phyloP scores from a whole-genome alignment of 1,139 yeast genomes.

The Suhomyces coccinellae region DNA sequence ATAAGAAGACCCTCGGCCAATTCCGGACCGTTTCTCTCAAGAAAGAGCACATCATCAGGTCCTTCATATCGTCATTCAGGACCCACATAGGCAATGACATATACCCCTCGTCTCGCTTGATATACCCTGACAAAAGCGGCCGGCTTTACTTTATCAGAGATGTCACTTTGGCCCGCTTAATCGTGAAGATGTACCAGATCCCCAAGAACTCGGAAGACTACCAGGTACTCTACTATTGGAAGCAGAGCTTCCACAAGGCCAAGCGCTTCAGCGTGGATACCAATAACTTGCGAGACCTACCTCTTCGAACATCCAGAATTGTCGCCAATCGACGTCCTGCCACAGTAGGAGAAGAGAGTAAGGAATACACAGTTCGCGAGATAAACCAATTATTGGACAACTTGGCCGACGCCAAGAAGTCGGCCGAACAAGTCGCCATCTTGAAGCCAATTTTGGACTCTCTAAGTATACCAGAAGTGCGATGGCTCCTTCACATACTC shows the following conservation, averaged over 20 bases:
- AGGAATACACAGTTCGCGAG: slow-evolving; percentile 45
- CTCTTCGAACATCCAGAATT: slow-evolving; percentile 34
- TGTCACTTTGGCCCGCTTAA: slow-evolving; percentile 45
- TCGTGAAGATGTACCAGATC: slow-evolving; percentile 36
- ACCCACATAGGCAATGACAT: slow-evolving; percentile 68
- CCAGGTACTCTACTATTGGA: slow-evolving; percentile 41
- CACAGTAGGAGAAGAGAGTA: slow-evolving; percentile 6
- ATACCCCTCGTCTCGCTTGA: slow-evolving; percentile 63
- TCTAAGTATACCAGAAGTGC: slow-evolving; percentile 63
- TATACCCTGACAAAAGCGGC: slow-evolving; percentile 61
- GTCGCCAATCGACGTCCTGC: slow-evolving; percentile 44
- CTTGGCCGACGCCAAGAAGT: slow-evolving; percentile 38
- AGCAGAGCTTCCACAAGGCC: slow-evolving; percentile 34
- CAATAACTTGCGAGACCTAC: slow-evolving; percentile 42
- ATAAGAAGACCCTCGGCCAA: slow-evolving; percentile 26
- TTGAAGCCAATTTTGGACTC: slow-evolving; percentile 53
- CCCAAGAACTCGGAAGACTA: slow-evolving; percentile 40
- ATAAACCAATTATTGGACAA: slow-evolving; percentile 58
- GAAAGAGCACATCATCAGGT: slow-evolving; percentile 34
- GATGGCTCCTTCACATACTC: slow-evolving; percentile 69
- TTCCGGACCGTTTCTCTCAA: slow-evolving; percentile 30
- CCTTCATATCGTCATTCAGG: slow-evolving; percentile 63
- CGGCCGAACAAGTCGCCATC: slow-evolving; percentile 39
- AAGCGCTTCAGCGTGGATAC: slow-evolving; percentile 29
- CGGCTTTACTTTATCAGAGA: slow-evolving; percentile 58